Percentiles rank a stretch among this genome's conserved stretches.
phyloP scores from a whole-genome alignment of 1,284 basidiomycete genomes.

The Termitomyces sp. region DNA sequence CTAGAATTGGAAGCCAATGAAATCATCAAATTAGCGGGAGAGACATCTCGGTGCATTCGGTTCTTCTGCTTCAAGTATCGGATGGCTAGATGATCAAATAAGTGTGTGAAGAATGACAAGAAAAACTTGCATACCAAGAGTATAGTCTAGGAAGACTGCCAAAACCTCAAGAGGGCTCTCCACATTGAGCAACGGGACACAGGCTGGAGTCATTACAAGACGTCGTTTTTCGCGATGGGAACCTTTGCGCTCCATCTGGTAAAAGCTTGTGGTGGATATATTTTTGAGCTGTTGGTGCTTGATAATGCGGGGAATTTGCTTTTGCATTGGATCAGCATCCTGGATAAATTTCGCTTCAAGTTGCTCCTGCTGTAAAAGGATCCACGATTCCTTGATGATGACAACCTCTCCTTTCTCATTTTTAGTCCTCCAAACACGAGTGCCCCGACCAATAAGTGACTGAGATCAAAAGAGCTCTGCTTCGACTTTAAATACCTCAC shows the following conservation, averaged over 20 bases:
- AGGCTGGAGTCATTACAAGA: not conserved
- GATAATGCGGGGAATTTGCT: not conserved
- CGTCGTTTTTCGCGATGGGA: not conserved
- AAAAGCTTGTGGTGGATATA: not conserved
- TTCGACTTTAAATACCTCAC: not conserved
- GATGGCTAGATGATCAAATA: too few relatives aligned
- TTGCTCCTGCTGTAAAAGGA: not conserved
- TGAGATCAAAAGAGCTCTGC: not conserved
- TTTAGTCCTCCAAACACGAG: not conserved
- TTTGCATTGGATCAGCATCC: not conserved
- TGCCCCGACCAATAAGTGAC: not conserved
- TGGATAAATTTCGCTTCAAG: not conserved
- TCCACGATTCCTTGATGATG: not conserved
- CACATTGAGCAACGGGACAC: not conserved
- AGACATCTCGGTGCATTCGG: not conserved
- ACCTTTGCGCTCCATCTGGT: not conserved
- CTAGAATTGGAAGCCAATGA: not conserved
- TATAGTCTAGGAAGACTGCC: not conserved
- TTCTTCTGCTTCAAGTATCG: not conserved
- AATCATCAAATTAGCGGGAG: not conserved
- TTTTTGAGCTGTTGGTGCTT: not conserved
- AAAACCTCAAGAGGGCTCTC: not conserved
- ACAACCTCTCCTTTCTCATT: not conserved
- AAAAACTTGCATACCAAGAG: too few relatives aligned
- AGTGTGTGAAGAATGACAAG: too few relatives aligned